Percentiles rank a stretch among this genome's conserved stretches.
phyloP scores from a whole-genome alignment of 2,329 filamentous ascomycete species.

The Phialocephala subalpina region DNA sequence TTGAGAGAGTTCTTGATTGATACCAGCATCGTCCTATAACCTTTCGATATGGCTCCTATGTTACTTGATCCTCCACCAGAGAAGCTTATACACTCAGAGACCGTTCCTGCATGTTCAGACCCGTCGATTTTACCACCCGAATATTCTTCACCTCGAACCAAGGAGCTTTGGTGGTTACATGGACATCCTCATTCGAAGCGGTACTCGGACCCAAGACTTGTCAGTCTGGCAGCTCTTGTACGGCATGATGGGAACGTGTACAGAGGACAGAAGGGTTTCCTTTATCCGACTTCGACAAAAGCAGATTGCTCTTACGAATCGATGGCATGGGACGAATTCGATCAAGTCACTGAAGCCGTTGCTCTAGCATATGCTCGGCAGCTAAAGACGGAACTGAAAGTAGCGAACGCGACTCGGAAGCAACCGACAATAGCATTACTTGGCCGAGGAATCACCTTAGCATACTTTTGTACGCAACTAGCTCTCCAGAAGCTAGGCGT shows the following conservation, averaged over 20 bases:
- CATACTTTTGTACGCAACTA: constrained; percentile 43
- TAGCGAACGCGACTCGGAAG: constrained; percentile 35
- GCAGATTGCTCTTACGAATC: constrained; percentile 32
- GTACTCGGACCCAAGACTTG: constrained; percentile 41
- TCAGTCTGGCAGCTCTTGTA: constrained; percentile 42
- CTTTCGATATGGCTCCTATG: constrained; percentile 33
- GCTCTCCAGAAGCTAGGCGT: constrained; percentile 44
- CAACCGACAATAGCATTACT: constrained; percentile 44
- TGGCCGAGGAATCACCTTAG: constrained; percentile 40
- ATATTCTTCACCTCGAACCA: constrained; percentile 35
- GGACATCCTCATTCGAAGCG: constrained; percentile 43
- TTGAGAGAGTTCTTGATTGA: neutral
- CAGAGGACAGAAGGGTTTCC: constrained; percentile 38
- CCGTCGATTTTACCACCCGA: constrained; percentile 39
- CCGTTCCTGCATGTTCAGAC: constrained; percentile 36
- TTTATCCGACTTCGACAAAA: constrained; percentile 36
- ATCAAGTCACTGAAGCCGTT: constrained; percentile 36
- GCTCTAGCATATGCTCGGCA: constrained; percentile 37
- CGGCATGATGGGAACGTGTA: constrained; percentile 38
- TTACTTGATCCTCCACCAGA: constrained; percentile 25
- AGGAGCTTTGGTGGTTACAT: constrained; percentile 44
- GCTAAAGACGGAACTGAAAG: constrained; percentile 35
- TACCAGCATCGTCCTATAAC: neutral
- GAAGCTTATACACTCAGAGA: constrained; percentile 14
- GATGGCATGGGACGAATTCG: constrained; percentile 43